phyloP scores from a whole-genome alignment of 345 rosid genomes.

The Eucalyptus paniculata region DNA sequence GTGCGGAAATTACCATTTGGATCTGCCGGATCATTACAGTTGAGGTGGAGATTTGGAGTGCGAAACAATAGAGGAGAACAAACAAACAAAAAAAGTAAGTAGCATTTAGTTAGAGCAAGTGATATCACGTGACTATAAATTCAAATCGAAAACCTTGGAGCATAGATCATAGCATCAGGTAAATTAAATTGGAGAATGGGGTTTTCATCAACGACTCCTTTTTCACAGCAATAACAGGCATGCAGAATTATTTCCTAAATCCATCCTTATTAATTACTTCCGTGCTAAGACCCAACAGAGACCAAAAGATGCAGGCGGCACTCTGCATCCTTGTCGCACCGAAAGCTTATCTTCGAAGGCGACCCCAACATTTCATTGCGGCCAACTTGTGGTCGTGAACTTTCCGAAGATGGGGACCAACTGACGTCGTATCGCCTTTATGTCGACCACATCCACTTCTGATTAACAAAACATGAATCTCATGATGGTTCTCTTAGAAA shows the following conservation, averaged over 20 bases:
- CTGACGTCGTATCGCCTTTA: not conserved
- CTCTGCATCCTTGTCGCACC: not conserved
- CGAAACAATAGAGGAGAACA: not conserved
- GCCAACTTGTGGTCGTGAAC: not conserved
- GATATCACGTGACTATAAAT: not conserved
- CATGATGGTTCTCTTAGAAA: not conserved
- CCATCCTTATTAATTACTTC: not conserved
- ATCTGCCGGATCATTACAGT: not conserved
- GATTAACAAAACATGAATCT: not conserved
- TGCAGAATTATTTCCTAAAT: not conserved
- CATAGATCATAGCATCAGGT: not conserved
- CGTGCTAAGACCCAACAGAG: not conserved
- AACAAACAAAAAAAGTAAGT: not conserved
- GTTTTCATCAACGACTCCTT: not conserved
- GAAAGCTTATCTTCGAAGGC: not conserved
- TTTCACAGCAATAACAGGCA: not conserved
- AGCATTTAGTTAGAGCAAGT: not conserved
- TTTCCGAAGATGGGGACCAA: not conserved
- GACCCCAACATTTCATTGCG: not conserved
- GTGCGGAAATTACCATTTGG: not conserved
- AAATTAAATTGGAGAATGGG: not conserved
- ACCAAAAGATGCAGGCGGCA: not conserved
- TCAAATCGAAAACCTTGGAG: not conserved
- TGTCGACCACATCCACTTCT: not conserved
- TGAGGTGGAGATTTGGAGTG: not conserved